Conservation (phyloP, 2,329 filamentous ascomycete genomes). For the Ophiostoma sp. region DNA sequence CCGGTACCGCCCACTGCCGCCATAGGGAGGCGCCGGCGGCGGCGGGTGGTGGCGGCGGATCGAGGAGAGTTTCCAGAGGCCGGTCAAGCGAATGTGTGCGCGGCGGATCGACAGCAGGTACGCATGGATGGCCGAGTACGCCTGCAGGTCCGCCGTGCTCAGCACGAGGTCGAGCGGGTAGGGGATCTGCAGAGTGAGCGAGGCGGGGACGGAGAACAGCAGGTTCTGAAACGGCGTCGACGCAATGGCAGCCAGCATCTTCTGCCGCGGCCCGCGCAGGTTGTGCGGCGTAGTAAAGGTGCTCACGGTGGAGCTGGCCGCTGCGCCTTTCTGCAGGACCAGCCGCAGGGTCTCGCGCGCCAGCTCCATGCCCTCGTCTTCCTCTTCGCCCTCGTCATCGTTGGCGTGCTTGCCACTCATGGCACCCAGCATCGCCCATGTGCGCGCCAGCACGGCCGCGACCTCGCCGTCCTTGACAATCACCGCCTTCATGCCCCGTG, state of each 20-base stretch:
- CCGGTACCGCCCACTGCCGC: conserved; percentile 47
- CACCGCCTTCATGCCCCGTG: conserved; percentile 55
- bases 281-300: conserved; percentile 4
- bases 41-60: conserved; percentile 72
- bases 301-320: conserved; percentile 30
- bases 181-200: conserved; percentile 64
- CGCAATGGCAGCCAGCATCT: conserved; percentile 32
- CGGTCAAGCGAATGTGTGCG: conserved; percentile 75
- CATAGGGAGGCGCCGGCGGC: conserved; percentile 58
- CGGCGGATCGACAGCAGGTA: conserved; percentile 82
- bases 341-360: conserved; percentile 73
- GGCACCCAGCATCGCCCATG: conserved; percentile 74
- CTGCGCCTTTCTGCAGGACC: conserved; percentile 48
- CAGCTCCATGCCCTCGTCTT: conserved; percentile 77
- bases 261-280: conserved; percentile 5
- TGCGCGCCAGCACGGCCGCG: conserved; percentile 65
- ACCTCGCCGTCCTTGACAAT: conserved; percentile 84
- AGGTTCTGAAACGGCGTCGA: conserved; percentile 68
- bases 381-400: conserved; percentile 61
- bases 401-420: conserved; percentile 63
- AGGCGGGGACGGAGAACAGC: conserved; percentile 70
- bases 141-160: conserved; percentile 64
- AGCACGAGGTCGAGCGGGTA: conserved; percentile 86
- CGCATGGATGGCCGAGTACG: conserved; percentile 78
- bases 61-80: conserved; percentile 79